Conservation (phyloP, 805 yeast genomes). For the Spathaspora hagerdaliae region DNA sequence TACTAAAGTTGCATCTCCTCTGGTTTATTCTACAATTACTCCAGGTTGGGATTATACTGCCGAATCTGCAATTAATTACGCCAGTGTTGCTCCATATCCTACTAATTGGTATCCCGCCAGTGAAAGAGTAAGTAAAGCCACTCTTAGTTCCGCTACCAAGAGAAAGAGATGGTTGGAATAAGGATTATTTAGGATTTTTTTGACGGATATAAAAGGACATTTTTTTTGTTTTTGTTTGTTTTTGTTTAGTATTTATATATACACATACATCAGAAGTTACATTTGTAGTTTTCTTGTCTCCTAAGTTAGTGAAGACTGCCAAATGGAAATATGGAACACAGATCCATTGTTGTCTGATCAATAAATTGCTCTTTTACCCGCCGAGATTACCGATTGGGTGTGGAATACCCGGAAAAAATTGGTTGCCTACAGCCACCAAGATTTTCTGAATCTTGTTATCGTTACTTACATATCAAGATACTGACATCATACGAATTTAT, state of each 20-base stretch:
- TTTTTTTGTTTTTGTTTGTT: not conserved
- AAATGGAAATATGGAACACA: too few relatives aligned
- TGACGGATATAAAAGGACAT: not conserved
- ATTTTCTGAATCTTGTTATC: too few relatives aligned
- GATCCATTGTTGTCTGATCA: too few relatives aligned
- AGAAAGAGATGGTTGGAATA: conserved; percentile 38
- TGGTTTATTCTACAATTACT: conserved; percentile 61
- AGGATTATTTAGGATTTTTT: not conserved
- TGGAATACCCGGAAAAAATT: too few relatives aligned
- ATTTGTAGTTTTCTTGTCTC: too few relatives aligned
- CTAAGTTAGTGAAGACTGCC: too few relatives aligned
- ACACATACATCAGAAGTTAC: not conserved
- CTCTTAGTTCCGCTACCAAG: conserved; percentile 31
- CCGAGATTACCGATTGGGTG: too few relatives aligned
- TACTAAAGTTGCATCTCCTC: conserved; percentile 42
- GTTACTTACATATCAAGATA: too few relatives aligned
- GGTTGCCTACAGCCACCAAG: too few relatives aligned
- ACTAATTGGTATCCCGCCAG: conserved; percentile 62
- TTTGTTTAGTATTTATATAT: not conserved
- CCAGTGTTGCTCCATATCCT: conserved; percentile 68
- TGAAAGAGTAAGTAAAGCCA: conserved; percentile 40
- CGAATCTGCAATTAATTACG: conserved; percentile 62
- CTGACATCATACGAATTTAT: too few relatives aligned
- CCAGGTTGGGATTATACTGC: conserved; percentile 80
- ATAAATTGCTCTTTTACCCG: too few relatives aligned